Conservation (phyloP, 306 rosid genomes). For the Psophocarpus tetragonolobus region DNA sequence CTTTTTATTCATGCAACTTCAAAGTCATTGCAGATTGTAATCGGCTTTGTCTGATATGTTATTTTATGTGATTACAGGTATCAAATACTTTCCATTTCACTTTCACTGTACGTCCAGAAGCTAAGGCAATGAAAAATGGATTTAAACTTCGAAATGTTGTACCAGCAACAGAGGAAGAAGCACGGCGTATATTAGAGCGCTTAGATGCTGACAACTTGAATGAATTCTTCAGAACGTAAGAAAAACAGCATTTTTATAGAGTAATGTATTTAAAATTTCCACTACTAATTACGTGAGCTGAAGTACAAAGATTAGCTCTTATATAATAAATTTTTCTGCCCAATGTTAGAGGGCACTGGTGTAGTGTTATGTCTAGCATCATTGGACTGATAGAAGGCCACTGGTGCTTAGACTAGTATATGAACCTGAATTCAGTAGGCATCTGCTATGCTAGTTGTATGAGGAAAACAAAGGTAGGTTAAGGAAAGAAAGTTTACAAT, state of each 20-base stretch:
- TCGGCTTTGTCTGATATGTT: background rate
- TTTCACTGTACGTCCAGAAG: conserved; percentile 86
- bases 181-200: conserved; percentile 72
- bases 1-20: background rate
- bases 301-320: conserved; percentile 18
- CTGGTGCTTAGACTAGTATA: conserved; percentile 9
- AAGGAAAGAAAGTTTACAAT: background rate
- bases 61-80: conserved; percentile 45
- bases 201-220: conserved; percentile 72
- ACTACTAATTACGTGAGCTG: background rate
- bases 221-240: conserved; percentile 31
- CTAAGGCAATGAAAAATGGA: conserved; percentile 61
- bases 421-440: conserved; percentile 8
- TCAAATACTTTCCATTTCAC: conserved; percentile 84
- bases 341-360: conserved; percentile 9
- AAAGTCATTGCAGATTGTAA: conserved; percentile 15
- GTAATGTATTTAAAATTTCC: background rate
- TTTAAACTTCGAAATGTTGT: conserved; percentile 70
- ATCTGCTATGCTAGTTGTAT: background rate
- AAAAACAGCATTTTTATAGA: conserved; percentile 26
- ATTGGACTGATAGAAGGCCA: background rate
- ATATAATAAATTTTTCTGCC: conserved; percentile 8
- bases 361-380: background rate
- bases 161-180: conserved; percentile 98
- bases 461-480: background rate